Percentiles rank a stretch among this genome's conserved stretches.
phyloP scores from a whole-genome alignment of 73 alveolate genomes.

The Paramecium biaurelia region DNA sequence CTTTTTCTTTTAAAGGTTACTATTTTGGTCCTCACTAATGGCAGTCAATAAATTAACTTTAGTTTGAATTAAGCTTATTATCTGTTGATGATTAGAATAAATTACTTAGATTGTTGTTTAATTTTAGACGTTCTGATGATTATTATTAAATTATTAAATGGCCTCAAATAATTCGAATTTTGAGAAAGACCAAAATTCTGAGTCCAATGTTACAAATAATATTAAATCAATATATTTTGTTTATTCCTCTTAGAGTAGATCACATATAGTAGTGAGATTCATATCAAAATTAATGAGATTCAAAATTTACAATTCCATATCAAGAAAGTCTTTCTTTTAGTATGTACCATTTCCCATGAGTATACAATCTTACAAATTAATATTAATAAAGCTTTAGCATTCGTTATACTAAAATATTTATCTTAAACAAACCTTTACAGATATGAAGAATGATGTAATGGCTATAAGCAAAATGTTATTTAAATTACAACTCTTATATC shows the following conservation, averaged over 20 bases:
- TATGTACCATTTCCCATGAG: neutral
- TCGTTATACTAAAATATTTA: neutral
- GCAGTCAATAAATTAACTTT: neutral
- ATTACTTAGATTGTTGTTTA: neutral
- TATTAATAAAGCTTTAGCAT: neutral
- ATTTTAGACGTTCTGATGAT: neutral
- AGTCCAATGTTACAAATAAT: constrained; percentile 29
- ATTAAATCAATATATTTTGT: neutral
- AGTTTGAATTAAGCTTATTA: neutral
- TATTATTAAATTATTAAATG: neutral
- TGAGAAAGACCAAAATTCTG: neutral
- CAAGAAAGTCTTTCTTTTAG: neutral
- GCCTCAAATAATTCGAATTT: neutral
- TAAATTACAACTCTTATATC: neutral
- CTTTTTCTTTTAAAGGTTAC: neutral
- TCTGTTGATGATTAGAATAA: neutral
- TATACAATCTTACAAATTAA: neutral
- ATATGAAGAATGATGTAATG: neutral
- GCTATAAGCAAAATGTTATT: neutral
- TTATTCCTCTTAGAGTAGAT: neutral
- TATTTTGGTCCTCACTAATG: neutral
- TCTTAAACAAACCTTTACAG: neutral
- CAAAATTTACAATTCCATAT: constrained; percentile 13
- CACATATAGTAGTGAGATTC: neutral
- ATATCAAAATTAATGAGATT: neutral